Evolutionary conservation across 306 rosid species (phyloP), one percentile per base, ranked within the genome.

Genomic region (Begonia masoniana): DNA sequence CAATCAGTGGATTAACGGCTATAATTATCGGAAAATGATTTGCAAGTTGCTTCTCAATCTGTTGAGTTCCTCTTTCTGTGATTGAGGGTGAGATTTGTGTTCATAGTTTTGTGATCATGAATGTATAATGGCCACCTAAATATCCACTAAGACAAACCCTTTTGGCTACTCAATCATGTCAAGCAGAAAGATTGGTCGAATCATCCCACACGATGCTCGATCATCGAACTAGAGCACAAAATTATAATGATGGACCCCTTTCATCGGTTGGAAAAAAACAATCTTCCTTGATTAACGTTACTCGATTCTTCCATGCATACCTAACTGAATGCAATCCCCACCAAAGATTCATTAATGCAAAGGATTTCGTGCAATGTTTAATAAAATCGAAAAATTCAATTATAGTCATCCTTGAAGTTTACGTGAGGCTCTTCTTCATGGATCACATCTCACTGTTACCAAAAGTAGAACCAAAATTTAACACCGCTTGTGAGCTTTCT

Each of bases 111-210:
- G 26, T 12, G 50, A 59, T 15, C 54, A 49, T 31, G 36, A 46
- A 4, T 48, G 6, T 23, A 43, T 46, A n/a, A 13, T 42, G 39
- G 54, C 36, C 63, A 59, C 55, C 63, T 47, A 59, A 59, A 47
- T 59, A 49, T 59, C 63, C 63, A 59, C 63, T 48, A 15, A 59
- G 39, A 36, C 15, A 59, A 49, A 36, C 36, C 47, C 63, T 59
- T 59, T 48, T 59, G 63, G 63, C 63, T 47, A 50, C 63, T 59
- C 63, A 59, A 59, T 59, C 63, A 59, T 52, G 54, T 49, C 63
- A 59, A 59, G 24, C 16, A 31, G 35, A 59, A 59, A 59, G 54
- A 42, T 45, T 47, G 39, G 63, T 35, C 41, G 55, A 59, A 52
- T 47, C 63, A 59, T 59, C 55, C 26, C 35, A 26, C 35, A 26